phyloP scores from a whole-genome alignment of 129 eudicot species.

The Pulicaria dysenterica region DNA sequence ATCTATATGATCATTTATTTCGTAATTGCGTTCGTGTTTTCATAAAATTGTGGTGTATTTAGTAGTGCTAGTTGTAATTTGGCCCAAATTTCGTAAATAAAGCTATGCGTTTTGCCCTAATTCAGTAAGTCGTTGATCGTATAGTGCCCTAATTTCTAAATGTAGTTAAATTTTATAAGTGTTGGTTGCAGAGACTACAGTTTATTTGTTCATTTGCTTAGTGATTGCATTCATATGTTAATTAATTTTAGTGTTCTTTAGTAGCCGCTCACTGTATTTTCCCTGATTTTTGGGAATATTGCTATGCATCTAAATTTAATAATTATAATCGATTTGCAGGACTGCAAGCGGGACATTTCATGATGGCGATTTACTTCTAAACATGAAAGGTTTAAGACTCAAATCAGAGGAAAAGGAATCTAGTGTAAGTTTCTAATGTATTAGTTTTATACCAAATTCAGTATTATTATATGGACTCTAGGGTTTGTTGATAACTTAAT shows the following conservation, averaged over 20 bases:
- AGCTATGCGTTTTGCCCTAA: background rate
- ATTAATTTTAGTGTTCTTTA: background rate
- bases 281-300: background rate
- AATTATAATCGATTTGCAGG: slow-evolving; percentile 38
- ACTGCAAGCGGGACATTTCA: slow-evolving; percentile 97
- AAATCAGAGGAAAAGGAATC: slow-evolving; percentile 59
- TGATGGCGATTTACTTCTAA: slow-evolving; percentile 85
- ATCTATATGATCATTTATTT: background rate
- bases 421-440: slow-evolving; percentile 41
- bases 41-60: background rate
- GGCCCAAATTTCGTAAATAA: background rate
- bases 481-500: too few species aligned
- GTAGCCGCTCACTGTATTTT: background rate
- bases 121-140: too few species aligned
- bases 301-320: slow-evolving; percentile 3
- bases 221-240: background rate
- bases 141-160: too few species aligned
- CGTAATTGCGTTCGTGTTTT: background rate
- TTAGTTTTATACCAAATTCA: too few species aligned
- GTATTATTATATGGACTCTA: too few species aligned
- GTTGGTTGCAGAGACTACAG: background rate
- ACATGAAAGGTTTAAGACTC: slow-evolving; percentile 67
- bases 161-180: too few species aligned
- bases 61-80: background rate
- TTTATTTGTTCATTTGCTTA: background rate